These are phyloP conservation scores for Lumnitzera racemosa DNA, from an alignment of 345 rosid species.

Conservation along the genomic window DNA sequence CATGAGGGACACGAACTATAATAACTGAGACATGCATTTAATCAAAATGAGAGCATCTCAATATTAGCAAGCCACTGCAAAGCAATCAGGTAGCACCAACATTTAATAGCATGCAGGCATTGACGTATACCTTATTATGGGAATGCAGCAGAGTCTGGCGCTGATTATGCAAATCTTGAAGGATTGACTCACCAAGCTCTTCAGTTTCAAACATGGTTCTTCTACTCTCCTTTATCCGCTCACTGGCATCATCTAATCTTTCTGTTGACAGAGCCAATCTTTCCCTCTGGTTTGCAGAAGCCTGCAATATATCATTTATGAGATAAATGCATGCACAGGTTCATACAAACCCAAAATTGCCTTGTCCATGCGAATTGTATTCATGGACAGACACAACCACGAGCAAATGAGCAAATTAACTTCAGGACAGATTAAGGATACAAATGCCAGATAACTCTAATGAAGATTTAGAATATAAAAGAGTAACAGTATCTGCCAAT, in stretches of 20 bases:
- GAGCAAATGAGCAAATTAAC: too few species aligned
- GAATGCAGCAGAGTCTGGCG: constrained; percentile 82
- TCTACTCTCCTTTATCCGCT: constrained; percentile 78
- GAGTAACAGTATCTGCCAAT: too few species aligned
- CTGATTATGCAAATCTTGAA: constrained; percentile 86
- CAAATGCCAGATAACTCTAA: too few species aligned
- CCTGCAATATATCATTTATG: constrained; percentile 24
- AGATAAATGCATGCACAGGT: background rate
- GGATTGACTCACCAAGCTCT: constrained; percentile 77
- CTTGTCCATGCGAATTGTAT: too few species aligned
- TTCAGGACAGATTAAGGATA: too few species aligned
- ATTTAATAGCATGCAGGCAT: background rate
- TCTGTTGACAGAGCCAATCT: constrained; percentile 73
- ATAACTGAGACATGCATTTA: too few species aligned
- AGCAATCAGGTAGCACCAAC: background rate
- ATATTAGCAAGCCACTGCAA: too few species aligned
- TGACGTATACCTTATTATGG: constrained; percentile 47
- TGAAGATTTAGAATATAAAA: too few species aligned
- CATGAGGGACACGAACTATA: too few species aligned
- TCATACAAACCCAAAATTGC: too few species aligned
- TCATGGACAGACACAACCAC: too few species aligned
- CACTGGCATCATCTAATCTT: constrained; percentile 66
- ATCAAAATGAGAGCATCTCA: too few species aligned
- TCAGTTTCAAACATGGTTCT: constrained; percentile 85
- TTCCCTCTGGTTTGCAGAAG: constrained; percentile 70